Evolutionary conservation across 106 monocot species (phyloP).

Genomic region (Chionographis japonica): DNA sequence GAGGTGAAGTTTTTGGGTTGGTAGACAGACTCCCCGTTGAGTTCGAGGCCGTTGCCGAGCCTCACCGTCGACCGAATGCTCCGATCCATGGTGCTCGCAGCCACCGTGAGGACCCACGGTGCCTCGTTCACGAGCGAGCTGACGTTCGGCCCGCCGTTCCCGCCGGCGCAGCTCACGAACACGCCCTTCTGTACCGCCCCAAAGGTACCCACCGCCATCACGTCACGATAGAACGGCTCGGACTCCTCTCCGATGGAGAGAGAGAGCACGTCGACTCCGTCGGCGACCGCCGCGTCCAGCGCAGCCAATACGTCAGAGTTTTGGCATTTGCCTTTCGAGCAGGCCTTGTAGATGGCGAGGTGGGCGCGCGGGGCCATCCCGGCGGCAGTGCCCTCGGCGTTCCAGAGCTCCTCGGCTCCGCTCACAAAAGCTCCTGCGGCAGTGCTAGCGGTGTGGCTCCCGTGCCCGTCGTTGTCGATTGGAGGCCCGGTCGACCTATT

Average conservation of each 20-base stretch:
- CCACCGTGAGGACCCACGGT: conserved; percentile 50
- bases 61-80: conserved; percentile 17
- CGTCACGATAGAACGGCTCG: conserved; percentile 8
- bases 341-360: conserved; percentile 25
- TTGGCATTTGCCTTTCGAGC: neutral
- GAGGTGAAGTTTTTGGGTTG: neutral
- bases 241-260: conserved; percentile 11
- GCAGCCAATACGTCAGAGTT: conserved; percentile 18
- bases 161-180: conserved; percentile 34
- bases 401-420: conserved; percentile 13
- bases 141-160: conserved; percentile 29
- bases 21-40: conserved; percentile 13
- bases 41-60: conserved; percentile 17
- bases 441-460: conserved; percentile 29
- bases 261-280: conserved; percentile 30
- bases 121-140: conserved; percentile 38
- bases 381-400: conserved; percentile 12
- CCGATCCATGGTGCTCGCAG: conserved; percentile 18
- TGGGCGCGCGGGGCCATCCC: conserved; percentile 35
- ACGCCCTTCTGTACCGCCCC: conserved; percentile 28
- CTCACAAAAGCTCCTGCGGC: conserved; percentile 9
- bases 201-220: conserved; percentile 35
- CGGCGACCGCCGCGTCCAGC: conserved; percentile 27
- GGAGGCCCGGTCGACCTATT: conserved; percentile 2
- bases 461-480: conserved; percentile 27